A percentile compares a stretch with the other conserved stretches of the same genome.
phyloP scores from a whole-genome alignment of 352 stramenopile species.

The Salisapilia sapeloensis region DNA sequence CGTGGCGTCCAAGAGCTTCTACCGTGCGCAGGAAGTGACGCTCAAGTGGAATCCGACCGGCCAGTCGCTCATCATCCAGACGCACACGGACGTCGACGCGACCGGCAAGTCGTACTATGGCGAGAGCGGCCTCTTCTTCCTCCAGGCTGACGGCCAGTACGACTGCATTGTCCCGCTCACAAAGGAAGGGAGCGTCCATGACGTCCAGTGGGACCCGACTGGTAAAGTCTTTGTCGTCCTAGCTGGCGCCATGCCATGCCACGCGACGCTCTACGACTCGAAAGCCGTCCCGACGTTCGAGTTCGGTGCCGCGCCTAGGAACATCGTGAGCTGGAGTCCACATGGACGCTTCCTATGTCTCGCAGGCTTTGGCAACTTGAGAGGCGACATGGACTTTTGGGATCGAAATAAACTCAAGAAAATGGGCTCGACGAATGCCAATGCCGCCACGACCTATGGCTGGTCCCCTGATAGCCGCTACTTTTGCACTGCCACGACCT shows the following conservation, averaged over 20 bases:
- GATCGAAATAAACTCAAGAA: slow-evolving; percentile 93
- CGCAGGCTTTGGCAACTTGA: slow-evolving; percentile 94
- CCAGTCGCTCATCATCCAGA: slow-evolving; percentile 79
- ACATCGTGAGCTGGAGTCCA: slow-evolving; percentile 91
- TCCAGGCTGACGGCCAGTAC: slow-evolving; percentile 85
- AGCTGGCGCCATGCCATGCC: slow-evolving; percentile 88
- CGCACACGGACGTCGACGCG: slow-evolving; percentile 83
- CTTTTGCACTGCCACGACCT: slow-evolving; percentile 92
- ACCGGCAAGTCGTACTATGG: slow-evolving; percentile 96
- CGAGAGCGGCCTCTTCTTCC: slow-evolving; percentile 90
- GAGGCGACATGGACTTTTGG: slow-evolving; percentile 94
- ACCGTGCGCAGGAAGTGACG: slow-evolving; percentile 81
- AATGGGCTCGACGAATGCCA: slow-evolving; percentile 74
- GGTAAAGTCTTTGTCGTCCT: slow-evolving; percentile 89
- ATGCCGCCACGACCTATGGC: slow-evolving; percentile 55
- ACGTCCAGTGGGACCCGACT: slow-evolving; percentile 90
- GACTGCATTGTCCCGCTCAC: slow-evolving; percentile 81
- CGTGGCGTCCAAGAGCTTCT: slow-evolving; percentile 78
- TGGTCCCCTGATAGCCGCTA: slow-evolving; percentile 93
- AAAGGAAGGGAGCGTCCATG: slow-evolving; percentile 86
- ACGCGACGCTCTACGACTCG: slow-evolving; percentile 92
- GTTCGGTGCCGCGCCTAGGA: slow-evolving; percentile 91
- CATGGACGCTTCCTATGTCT: slow-evolving; percentile 93
- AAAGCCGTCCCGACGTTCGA: slow-evolving; percentile 91
- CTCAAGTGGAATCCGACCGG: slow-evolving; percentile 84